Percentiles rank a stretch among this genome's conserved stretches.
phyloP scores from a whole-genome alignment of 164 flowering plant genomes.

The Akebia trifoliata region DNA sequence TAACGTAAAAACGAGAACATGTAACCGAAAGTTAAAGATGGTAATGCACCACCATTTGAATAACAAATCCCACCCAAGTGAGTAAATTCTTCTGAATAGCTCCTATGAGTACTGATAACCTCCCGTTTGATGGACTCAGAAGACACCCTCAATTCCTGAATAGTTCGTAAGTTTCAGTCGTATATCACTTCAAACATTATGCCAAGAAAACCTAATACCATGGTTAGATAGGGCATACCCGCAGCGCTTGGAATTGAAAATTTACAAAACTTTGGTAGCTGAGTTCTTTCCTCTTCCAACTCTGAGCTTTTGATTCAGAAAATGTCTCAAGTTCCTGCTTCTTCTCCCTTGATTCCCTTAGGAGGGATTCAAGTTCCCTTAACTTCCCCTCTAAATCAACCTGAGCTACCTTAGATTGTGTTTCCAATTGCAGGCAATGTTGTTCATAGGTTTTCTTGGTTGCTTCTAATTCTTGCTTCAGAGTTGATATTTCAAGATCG shows the following conservation, averaged over 20 bases:
- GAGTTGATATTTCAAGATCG: slow-evolving; percentile 40
- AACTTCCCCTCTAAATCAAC: slow-evolving; percentile 42
- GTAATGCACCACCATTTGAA: background rate
- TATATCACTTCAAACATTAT: background rate
- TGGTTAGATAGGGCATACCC: slow-evolving; percentile 36
- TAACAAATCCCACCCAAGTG: slow-evolving; percentile 47
- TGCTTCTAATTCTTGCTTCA: slow-evolving; percentile 52
- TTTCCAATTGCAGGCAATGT: slow-evolving; percentile 41
- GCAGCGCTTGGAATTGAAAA: slow-evolving; percentile 43
- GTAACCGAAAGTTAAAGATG: slow-evolving; percentile 6
- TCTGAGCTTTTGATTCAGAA: slow-evolving; percentile 44
- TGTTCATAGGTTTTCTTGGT: slow-evolving; percentile 43
- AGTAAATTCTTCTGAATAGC: slow-evolving; percentile 52
- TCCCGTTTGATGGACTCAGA: slow-evolving; percentile 63
- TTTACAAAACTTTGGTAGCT: slow-evolving; percentile 42
- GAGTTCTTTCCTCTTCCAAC: slow-evolving; percentile 58
- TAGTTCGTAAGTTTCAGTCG: slow-evolving; percentile 3
- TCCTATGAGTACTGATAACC: slow-evolving; percentile 38
- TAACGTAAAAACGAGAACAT: slow-evolving; percentile 2
- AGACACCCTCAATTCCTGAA: slow-evolving; percentile 56
- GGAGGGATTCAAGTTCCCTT: slow-evolving; percentile 49
- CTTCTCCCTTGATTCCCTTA: slow-evolving; percentile 49
- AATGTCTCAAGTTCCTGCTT: slow-evolving; percentile 54
- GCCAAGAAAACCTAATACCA: slow-evolving; percentile 1
- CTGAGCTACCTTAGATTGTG: slow-evolving; percentile 43